Evolutionary conservation across 208 protist genomes (phyloP), one percentile per base, ranked within the genome.

Genomic region (Phytomonas sp.): DNA sequence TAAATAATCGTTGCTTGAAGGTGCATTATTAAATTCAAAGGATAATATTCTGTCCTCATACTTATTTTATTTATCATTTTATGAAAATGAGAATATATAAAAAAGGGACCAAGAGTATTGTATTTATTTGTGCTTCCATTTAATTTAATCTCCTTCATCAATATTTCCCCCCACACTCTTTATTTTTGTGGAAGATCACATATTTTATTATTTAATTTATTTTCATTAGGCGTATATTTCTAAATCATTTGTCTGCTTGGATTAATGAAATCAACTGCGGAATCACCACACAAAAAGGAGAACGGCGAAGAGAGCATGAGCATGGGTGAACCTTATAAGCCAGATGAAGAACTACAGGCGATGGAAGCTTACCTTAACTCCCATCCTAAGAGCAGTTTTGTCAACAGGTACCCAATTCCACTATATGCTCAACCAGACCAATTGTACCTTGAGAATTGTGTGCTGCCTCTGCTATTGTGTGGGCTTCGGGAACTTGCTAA

Each of bases 391-490:
- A 37, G 60, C 61, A 5, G 67, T 73, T 19, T 5, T 66, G 0
- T 29, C n/a, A 31, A 68, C 74, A 59, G 14, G 19, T 23, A 79
- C 45, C 32, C 36, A 29, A 66, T 91, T 14, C 86, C 89, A 16
- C 67, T 88, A 33, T 89, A 92, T 62, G 81, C 84, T 6, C 75
- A 94, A 60, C 88, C 91, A 3, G 84, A 90, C 65, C 72, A 87
- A 69, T 66, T 72, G 62, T 95, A 93, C 77, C 64, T 95, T 23
- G 91, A 95, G 75, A 73, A 78, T 33, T 92, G 88, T 2, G 78
- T 94, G 29, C 63, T 94, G 8, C 88, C 91, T 29, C 70, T 95
- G 29, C 78, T 95, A 60, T 70, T 95, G 66, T 86, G 82, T 31
- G 91, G 83, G 26, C 61, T 95, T 37, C 84, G 94, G 75, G 88